These are phyloP conservation scores for Bruguiera hainesii DNA, from an alignment of 441 rosid species.

Conservation along the genomic window DNA sequence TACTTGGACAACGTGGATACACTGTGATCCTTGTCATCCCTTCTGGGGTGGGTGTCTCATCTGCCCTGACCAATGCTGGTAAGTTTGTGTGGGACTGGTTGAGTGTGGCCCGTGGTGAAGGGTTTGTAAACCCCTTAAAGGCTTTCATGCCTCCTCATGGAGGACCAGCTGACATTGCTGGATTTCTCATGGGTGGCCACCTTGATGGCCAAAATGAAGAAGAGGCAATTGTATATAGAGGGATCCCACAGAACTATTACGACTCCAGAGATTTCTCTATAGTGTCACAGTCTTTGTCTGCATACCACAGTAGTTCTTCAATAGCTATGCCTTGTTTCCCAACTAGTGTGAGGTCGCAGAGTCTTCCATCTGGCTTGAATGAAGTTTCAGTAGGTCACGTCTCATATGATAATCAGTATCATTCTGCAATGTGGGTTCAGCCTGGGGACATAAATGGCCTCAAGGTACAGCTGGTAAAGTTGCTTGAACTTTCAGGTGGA, in stretches of 20 bases:
- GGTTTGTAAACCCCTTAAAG: slow-evolving; percentile 61
- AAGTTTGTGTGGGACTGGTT: slow-evolving; percentile 98
- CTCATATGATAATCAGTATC: slow-evolving; percentile 49
- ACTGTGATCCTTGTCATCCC: slow-evolving; percentile 87
- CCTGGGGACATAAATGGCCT: slow-evolving; percentile 90
- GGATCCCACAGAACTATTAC: slow-evolving; percentile 54
- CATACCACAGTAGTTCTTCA: slow-evolving; percentile 37
- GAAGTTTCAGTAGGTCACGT: slow-evolving; percentile 42
- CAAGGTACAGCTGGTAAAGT: slow-evolving; percentile 68
- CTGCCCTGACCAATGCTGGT: slow-evolving; percentile 87
- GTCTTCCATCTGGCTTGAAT: slow-evolving; percentile 51
- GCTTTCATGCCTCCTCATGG: slow-evolving; percentile 42
- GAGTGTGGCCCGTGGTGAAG: slow-evolving; percentile 95
- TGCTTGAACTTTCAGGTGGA: slow-evolving; percentile 86
- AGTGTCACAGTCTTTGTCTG: slow-evolving; percentile 52
- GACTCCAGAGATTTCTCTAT: slow-evolving; percentile 57
- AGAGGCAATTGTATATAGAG: slow-evolving; percentile 69
- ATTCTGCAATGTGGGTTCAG: slow-evolving; percentile 74
- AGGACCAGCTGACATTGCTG: slow-evolving; percentile 34
- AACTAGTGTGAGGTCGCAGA: slow-evolving; percentile 44
- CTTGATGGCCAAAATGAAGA: slow-evolving; percentile 59
- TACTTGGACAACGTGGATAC: slow-evolving; percentile 90
- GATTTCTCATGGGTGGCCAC: slow-evolving; percentile 50
- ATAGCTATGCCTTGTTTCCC: slow-evolving; percentile 35
- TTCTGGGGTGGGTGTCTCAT: slow-evolving; percentile 71